These are phyloP conservation scores for Melastoma malabathricum DNA, from an alignment of 345 rosid genomes.

Conservation along the genomic window DNA sequence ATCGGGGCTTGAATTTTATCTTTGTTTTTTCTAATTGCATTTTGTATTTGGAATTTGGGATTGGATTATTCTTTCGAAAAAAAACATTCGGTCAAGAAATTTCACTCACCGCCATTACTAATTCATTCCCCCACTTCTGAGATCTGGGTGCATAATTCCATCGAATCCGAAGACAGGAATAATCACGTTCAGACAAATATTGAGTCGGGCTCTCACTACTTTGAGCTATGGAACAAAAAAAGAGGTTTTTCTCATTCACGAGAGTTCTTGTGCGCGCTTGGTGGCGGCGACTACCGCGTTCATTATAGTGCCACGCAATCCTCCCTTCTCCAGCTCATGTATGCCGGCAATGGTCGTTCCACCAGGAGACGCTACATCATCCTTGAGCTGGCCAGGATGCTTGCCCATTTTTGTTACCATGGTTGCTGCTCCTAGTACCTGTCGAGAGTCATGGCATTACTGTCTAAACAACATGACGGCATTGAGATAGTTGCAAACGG, in stretches of 20 bases:
- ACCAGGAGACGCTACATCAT: constrained; percentile 81
- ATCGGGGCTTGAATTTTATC: constrained; percentile 9
- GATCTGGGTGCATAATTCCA: too few species aligned
- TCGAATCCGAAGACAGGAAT: too few species aligned
- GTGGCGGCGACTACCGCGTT: constrained; percentile 87
- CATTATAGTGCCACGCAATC: constrained; percentile 71
- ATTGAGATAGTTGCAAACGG: too few species aligned
- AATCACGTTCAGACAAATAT: too few species aligned
- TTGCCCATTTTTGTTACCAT: constrained; percentile 64
- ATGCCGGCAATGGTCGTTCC: constrained; percentile 87
- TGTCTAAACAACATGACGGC: too few species aligned
- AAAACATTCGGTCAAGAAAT: too few species aligned
- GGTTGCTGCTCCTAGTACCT: constrained; percentile 91
- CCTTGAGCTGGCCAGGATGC: constrained; percentile 88
- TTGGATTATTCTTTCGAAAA: not conserved
- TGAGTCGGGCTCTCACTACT: too few species aligned
- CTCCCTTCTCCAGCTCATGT: constrained; percentile 82
- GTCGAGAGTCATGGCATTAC: not conserved
- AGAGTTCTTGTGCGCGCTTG: constrained; percentile 56
- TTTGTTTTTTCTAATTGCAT: too few species aligned
- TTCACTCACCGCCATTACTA: too few species aligned
- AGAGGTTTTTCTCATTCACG: constrained; percentile 6
- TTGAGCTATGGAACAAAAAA: too few species aligned
- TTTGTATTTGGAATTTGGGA: too few species aligned
- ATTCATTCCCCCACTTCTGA: too few species aligned